phyloP scores from a whole-genome alignment of 768 basidiomycete species.

The Pleurotus eryngii region DNA sequence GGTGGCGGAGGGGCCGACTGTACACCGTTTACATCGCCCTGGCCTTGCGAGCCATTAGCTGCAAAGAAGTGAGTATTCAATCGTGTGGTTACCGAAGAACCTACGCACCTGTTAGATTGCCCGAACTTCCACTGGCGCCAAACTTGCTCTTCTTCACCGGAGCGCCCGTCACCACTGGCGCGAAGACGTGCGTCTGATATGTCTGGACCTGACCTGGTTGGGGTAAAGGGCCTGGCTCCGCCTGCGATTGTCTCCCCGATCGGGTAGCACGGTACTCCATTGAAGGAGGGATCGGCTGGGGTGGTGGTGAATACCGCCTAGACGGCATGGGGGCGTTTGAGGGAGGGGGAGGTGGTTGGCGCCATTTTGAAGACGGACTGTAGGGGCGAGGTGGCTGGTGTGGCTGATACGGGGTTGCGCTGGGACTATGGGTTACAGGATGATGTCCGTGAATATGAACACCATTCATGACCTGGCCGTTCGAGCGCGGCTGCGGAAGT shows the following conservation, averaged over 20 bases:
- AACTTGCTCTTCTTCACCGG: slow-evolving; percentile 66
- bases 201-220: slow-evolving; percentile 29
- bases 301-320: background rate
- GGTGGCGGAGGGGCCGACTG: slow-evolving; percentile 19
- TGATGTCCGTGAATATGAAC: background rate
- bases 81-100: too few relatives aligned
- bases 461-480: background rate
- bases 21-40: background rate
- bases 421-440: background rate
- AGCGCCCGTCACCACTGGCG: slow-evolving; percentile 70
- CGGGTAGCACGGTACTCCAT: background rate
- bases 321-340: background rate
- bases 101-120: background rate
- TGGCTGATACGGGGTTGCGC: background rate
- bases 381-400: background rate
- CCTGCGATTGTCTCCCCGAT: slow-evolving; percentile 13
- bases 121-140: slow-evolving; percentile 15
- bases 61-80: too few relatives aligned
- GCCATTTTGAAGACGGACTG: too few relatives aligned
- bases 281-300: slow-evolving; percentile 12
- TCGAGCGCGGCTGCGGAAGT: background rate
- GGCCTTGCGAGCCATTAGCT: too few relatives aligned
- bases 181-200: slow-evolving; percentile 69
- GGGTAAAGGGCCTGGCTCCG: slow-evolving; percentile 18
- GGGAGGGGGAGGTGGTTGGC: background rate